These are phyloP conservation scores for Yamadazyma ubonensis DNA, from an alignment of 805 yeast genomes.

Conservation along the genomic window DNA sequence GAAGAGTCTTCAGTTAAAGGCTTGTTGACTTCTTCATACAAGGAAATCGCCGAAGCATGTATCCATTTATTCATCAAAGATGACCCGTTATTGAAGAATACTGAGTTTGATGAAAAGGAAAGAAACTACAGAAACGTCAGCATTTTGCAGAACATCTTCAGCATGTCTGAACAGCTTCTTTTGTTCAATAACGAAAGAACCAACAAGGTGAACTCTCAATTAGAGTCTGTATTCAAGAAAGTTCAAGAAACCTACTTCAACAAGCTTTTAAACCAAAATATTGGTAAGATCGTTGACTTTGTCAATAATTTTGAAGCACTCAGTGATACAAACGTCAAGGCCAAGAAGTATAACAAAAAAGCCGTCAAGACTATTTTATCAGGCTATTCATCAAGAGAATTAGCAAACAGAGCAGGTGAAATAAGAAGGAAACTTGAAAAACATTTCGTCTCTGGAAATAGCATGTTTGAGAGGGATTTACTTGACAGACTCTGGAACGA, in stretches of 20 bases:
- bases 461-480: constrained; percentile 52
- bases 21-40: constrained; percentile 31
- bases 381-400: constrained; percentile 57
- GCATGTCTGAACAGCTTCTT: constrained; percentile 30
- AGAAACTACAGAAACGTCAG: constrained; percentile 40
- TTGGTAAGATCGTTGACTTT: constrained; percentile 69
- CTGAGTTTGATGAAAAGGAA: constrained; percentile 45
- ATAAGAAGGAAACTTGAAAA: constrained; percentile 55
- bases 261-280: constrained; percentile 40
- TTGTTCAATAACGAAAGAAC: constrained; percentile 25
- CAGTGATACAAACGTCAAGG: constrained; percentile 49
- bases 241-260: constrained; percentile 34
- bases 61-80: constrained; percentile 37
- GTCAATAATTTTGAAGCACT: constrained; percentile 61
- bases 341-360: constrained; percentile 63
- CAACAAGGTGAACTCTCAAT: constrained; percentile 21
- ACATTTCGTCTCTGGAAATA: constrained; percentile 46
- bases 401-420: constrained; percentile 52
- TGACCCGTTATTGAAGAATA: constrained; percentile 44
- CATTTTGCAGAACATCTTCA: constrained; percentile 39
- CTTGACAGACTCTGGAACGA: constrained; percentile 68
- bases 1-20: constrained; percentile 20
- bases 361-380: constrained; percentile 57
- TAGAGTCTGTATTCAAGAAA: constrained; percentile 28
- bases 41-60: constrained; percentile 32